These are phyloP conservation scores for Ogataea siamensis DNA, from an alignment of 805 yeast genomes.

Conservation along the genomic window DNA sequence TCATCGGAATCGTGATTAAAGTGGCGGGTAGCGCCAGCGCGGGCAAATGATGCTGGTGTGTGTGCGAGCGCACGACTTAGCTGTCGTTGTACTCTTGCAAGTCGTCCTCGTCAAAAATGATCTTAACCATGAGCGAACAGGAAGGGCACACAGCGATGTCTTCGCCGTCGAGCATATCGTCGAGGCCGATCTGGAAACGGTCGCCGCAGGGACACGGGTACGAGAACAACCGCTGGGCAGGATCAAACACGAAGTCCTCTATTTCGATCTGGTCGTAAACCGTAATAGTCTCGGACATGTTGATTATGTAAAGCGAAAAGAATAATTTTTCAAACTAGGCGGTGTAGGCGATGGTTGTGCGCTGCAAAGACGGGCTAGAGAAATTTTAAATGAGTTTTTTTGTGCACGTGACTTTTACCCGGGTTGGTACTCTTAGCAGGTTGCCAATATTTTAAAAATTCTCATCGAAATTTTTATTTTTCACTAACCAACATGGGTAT, in stretches of 20 bases:
- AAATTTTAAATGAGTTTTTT: background rate
- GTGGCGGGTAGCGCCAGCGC: constrained; percentile 4
- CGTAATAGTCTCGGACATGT: constrained; percentile 44
- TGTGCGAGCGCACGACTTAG: too few relatives aligned
- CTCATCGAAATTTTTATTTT: constrained; percentile 10
- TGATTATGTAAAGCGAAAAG: constrained; percentile 9
- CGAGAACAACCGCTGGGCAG: constrained; percentile 74
- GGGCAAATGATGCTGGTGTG: too few relatives aligned
- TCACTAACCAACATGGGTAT: constrained; percentile 80
- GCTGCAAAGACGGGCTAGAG: too few relatives aligned
- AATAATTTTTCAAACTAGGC: background rate
- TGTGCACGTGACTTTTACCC: constrained; percentile 3
- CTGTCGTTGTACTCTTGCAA: constrained; percentile 44
- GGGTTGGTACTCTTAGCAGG: constrained; percentile 1
- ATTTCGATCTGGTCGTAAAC: constrained; percentile 94
- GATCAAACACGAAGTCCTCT: constrained; percentile 92
- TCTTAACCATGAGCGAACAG: constrained; percentile 89
- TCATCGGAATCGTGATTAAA: constrained; percentile 18
- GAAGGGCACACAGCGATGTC: constrained; percentile 96
- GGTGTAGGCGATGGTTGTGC: background rate
- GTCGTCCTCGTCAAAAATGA: constrained; percentile 74
- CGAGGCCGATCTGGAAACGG: constrained; percentile 78
- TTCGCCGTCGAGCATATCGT: constrained; percentile 87
- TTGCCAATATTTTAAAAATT: constrained; percentile 4
- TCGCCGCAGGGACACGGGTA: constrained; percentile 99